Conservation (phyloP, 2,329 filamentous ascomycete genomes). For the Pseudophaeomoniella oleicola region DNA sequence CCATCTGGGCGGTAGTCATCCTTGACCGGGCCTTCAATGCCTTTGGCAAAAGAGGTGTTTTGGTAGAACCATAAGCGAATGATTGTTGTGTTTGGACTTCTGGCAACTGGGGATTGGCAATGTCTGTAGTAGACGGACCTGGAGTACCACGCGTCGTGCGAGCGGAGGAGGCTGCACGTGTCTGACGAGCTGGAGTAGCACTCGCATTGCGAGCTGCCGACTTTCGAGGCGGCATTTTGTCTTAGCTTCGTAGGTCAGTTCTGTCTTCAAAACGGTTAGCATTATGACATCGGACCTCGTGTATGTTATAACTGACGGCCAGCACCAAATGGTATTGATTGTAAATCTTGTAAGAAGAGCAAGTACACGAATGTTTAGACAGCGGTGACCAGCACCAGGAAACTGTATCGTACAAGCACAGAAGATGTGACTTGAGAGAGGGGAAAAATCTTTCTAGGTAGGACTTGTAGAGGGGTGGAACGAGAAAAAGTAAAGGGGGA, state of each 20-base stretch:
- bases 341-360: not conserved
- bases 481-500: not conserved
- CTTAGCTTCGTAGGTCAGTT: not conserved
- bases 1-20: constrained; percentile 18
- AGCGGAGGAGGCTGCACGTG: constrained; percentile 2
- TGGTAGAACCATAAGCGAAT: constrained; percentile 24
- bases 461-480: not conserved
- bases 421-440: not conserved
- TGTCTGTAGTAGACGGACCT: constrained; percentile 3
- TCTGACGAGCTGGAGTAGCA: constrained; percentile 1
- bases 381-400: not conserved
- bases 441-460: too few species aligned
- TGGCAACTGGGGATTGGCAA: constrained; percentile 18
- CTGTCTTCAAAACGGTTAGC: not conserved
- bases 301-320: not conserved
- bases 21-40: constrained; percentile 16
- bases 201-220: not conserved
- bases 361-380: not conserved
- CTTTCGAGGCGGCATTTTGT: constrained; percentile 2
- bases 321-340: not conserved
- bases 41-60: constrained; percentile 19
- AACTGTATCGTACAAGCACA: not conserved
- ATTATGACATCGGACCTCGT: not conserved
- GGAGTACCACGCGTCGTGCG: not conserved
- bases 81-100: constrained; percentile 23